Evolutionary conservation across 2,329 filamentous ascomycete species (phyloP), one percentile per base, ranked within the genome.

Genomic region (Fusarium miscanthi): DNA sequence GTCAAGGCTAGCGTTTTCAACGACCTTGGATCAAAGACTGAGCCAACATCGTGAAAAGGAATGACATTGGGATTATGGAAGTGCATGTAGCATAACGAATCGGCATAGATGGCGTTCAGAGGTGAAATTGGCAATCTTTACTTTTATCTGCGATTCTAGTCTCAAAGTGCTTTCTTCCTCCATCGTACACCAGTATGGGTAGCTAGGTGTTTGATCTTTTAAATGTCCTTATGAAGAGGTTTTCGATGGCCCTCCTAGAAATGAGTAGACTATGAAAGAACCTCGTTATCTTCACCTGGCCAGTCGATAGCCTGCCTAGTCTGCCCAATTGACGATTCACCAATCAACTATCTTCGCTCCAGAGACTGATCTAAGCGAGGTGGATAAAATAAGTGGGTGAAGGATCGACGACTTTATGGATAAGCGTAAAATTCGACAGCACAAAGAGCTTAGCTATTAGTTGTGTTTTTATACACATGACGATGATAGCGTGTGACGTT

Each of bases 1-100:
- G 86, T 92, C 70, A 93, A 92, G 84, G 87, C 87, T 54, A 86
- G 86, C 77, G 81, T 93, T 9, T 93, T 93, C 72, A 87, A 85
- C 69, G 77, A 82, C 17, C 74, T 85, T 45, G 80, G 79, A 42
- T 61, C 70, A 12, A 76, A 74, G 48, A 58, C 65, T 21, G 73
- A 73, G 30, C 46, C 63, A 53, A 52, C 61, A 40, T 45, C 64
- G 51, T 72, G 54, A 73, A 61, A 54, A 69, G 57, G 37, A 41
- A 61, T 66, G 42, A 68, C 42, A 52, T 25, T 69, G 52, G 41
- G 19, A 57, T 73, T 71, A 70, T 70, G 74, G 62, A 37, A 65
- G 72, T 75, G 65, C 53, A 52, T 64, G 41, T 69, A 71, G 70
- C 74, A 74, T 68, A 73, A 67, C 56, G 51, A 67, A 64, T 60